phyloP scores from a whole-genome alignment of 192 early-diverging fungal species.

The Mortierella hygrophila region DNA sequence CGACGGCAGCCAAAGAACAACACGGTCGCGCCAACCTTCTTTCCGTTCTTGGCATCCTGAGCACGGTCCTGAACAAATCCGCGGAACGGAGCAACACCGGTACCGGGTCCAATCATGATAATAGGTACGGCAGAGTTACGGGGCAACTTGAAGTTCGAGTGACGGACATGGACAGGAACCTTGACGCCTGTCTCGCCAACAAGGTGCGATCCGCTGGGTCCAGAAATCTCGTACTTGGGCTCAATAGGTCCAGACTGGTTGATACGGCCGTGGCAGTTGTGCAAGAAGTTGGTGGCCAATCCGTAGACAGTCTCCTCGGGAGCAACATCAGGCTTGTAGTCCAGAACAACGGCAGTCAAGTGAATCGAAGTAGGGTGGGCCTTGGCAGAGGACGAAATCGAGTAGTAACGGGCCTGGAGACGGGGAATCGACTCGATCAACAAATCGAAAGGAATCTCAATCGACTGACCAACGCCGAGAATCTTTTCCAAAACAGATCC shows the following conservation, averaged over 20 bases:
- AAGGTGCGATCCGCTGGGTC: constrained; percentile 58
- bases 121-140: constrained; percentile 81
- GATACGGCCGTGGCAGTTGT: constrained; percentile 70
- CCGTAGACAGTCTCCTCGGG: constrained; percentile 76
- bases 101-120: constrained; percentile 99
- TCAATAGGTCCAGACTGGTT: constrained; percentile 47
- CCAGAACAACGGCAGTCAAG: constrained; percentile 91
- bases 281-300: constrained; percentile 90
- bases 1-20: constrained; percentile 97
- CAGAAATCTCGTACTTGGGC: constrained; percentile 57
- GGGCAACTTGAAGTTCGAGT: constrained; percentile 93
- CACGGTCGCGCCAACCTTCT: constrained; percentile 84
- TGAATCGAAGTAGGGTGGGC: constrained; percentile 80
- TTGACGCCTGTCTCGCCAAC: constrained; percentile 59
- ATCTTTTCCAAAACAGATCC: constrained; percentile 83
- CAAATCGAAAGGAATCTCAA: constrained; percentile 83
- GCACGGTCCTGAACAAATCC: constrained; percentile 95
- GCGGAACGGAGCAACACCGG: constrained; percentile 98
- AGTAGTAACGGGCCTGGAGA: constrained; percentile 93
- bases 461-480: constrained; percentile 59
- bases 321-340: constrained; percentile 72
- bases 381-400: constrained; percentile 93
- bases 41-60: constrained; percentile 66
- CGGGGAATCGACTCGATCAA: constrained; percentile 87
- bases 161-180: constrained; percentile 90